A percentile compares a stretch with the other conserved stretches of the same genome.
Conservation (phyloP, 176 grass and related monocot species). For the Dendrocalamus sinicus region DNA sequence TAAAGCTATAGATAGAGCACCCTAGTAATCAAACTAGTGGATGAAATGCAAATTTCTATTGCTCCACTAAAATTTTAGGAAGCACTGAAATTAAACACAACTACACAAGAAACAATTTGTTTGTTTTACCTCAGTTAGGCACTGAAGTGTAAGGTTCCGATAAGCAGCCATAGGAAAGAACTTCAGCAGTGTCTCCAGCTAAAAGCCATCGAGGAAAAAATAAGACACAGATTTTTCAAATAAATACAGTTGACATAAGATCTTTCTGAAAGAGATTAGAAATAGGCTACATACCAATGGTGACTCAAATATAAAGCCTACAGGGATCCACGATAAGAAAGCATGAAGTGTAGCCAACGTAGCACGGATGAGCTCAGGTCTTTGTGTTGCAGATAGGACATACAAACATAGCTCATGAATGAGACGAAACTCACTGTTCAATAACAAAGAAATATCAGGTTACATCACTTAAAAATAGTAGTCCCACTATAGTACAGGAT, state of each 20-base stretch:
- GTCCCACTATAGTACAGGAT: not conserved
- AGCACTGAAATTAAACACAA: not conserved
- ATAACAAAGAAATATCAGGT: constrained; percentile 33
- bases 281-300: constrained; percentile 66
- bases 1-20: not conserved
- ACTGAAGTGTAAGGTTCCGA: constrained; percentile 97
- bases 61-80: constrained; percentile 1
- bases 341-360: constrained; percentile 98
- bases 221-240: constrained; percentile 28
- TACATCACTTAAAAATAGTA: constrained; percentile 5
- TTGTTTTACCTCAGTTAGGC: constrained; percentile 83
- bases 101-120: not conserved
- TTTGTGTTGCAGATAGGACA: constrained; percentile 95
- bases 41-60: not conserved
- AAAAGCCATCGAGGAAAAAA: constrained; percentile 44
- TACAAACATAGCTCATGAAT: constrained; percentile 99
- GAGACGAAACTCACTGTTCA: constrained; percentile 90
- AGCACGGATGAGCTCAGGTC: constrained; percentile 87
- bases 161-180: constrained; percentile 90
- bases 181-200: constrained; percentile 95
- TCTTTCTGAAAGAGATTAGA: constrained; percentile 19
- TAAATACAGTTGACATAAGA: constrained; percentile 2
- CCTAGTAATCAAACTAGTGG: not conserved
- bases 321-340: constrained; percentile 97
- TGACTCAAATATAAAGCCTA: constrained; percentile 98